Base-by-base conservation (phyloP, 371 early-diverging fungal genomes). In the Rhizopus arrhizus region DNA sequence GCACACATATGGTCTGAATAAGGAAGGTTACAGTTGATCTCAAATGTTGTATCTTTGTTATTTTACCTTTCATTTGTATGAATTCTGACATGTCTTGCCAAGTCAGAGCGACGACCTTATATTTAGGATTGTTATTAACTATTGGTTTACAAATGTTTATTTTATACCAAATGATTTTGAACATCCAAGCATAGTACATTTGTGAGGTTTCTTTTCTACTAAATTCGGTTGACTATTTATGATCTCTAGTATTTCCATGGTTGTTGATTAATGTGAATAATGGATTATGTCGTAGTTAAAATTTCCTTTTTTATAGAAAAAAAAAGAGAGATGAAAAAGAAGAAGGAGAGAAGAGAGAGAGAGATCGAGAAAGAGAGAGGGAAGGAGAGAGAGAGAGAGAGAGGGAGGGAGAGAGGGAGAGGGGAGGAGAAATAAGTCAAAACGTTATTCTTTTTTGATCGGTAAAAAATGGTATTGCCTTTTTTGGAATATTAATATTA, bases 41-140 rank as follows among this genome's bases (percentile, higher is more conserved):
- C 31, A 29, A 8, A 47, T 15, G 5, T 4, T 32, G 38, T 35
- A 13, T 12, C 4, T 9, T 9, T 56, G 10, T 33, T 35, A 33
- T 41, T 22, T 43, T 58, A 68, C 69, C 69, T 67, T 61, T 86
- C 88, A 56, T 86, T 85, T 22, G 88, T 87, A 65, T 89, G 90
- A 58, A 89, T 89, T 42, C 90, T 79, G 6, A 70, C 71, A 75
- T 89, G 89, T 58, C 89, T 78, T 35, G 82, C 78, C 13, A 89
- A 78, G 61, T 89, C 89, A 51, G 88, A 88, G 59, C 86, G 70
- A 43, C 70, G 59, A 12, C 64, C 68, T 66, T 10, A 56, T 12
- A 56, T 8, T 11, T 11, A 5, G 2, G 7, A 5, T 5, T 33
- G 5, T n/a, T 16, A 33, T 38, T n/a, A n/a, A 29, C 45, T 28